Evolutionary conservation across 2,329 filamentous ascomycete genomes (phyloP).

Genomic region (Chrysosporium queenslandicum): DNA sequence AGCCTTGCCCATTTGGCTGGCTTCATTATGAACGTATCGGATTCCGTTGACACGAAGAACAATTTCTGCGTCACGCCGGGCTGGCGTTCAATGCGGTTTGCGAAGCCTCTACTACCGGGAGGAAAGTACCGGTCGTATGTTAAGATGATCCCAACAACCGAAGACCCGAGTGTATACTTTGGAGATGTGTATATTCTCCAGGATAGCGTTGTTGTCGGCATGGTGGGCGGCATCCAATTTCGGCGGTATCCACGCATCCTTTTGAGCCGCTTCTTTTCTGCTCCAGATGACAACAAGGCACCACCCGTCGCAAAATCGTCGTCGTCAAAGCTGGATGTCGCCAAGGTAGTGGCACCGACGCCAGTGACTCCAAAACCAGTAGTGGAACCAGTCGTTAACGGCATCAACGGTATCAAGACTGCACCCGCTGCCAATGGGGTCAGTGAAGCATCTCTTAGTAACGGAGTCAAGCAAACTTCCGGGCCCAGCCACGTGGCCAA

Average conservation of each 20-base stretch:
- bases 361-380: background rate
- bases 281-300: background rate
- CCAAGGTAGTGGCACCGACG: background rate
- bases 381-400: background rate
- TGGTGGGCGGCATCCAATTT: slow-evolving; percentile 24
- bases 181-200: slow-evolving; percentile 26
- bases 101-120: slow-evolving; percentile 14
- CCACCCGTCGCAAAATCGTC: background rate
- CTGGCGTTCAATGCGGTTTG: slow-evolving; percentile 26
- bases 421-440: background rate
- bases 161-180: slow-evolving; percentile 25
- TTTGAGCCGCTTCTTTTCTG: slow-evolving; percentile 33
- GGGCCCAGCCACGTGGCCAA: background rate
- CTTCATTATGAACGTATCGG: slow-evolving; percentile 31
- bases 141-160: slow-evolving; percentile 24
- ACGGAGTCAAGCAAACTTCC: background rate
- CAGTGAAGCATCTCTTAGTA: background rate
- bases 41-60: slow-evolving; percentile 21
- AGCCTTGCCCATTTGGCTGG: slow-evolving; percentile 29
- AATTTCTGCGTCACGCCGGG: slow-evolving; percentile 31
- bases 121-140: slow-evolving; percentile 27
- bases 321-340: background rate
- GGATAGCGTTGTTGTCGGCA: slow-evolving; percentile 24
- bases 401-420: background rate
- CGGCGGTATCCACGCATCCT: slow-evolving; percentile 29